Evolutionary conservation across 2,329 filamentous ascomycete species (phyloP).

Genomic region (Aspergillus ustus): DNA sequence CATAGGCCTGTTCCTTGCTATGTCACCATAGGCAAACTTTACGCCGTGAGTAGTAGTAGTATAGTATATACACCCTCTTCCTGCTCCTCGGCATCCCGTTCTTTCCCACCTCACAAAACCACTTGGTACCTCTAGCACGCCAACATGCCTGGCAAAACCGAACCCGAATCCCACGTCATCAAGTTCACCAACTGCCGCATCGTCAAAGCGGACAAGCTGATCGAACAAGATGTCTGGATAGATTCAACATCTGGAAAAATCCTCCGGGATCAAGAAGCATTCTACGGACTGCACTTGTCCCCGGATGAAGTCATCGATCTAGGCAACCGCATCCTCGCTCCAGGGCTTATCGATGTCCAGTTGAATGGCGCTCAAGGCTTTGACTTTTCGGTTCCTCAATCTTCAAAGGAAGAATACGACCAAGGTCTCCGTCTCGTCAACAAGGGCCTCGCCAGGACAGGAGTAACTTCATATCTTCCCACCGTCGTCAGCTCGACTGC

Average conservation of each 20-base stretch:
- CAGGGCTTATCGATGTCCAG: constrained; percentile 88
- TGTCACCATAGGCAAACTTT: constrained; percentile 17
- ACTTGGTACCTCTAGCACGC: not conserved
- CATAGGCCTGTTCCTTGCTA: not conserved
- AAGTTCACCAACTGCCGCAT: constrained; percentile 90
- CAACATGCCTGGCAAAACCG: constrained; percentile 43
- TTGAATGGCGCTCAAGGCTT: constrained; percentile 92
- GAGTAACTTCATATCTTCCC: constrained; percentile 85
- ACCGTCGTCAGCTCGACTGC: constrained; percentile 75
- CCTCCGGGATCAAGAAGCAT: constrained; percentile 68
- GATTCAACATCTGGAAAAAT: constrained; percentile 82
- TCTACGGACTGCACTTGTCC: constrained; percentile 52
- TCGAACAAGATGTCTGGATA: constrained; percentile 85
- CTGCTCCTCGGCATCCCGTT: constrained; percentile 2
- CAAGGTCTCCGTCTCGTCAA: constrained; percentile 76
- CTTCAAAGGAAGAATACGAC: constrained; percentile 69
- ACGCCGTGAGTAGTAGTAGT: not conserved
- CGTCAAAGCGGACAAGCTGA: constrained; percentile 68
- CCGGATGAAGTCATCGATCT: constrained; percentile 80
- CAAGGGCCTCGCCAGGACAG: constrained; percentile 71
- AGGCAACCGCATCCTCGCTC: constrained; percentile 78
- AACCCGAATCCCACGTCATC: constrained; percentile 62
- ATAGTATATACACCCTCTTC: not conserved
- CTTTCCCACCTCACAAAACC: constrained; percentile 19
- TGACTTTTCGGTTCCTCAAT: constrained; percentile 79